These are phyloP conservation scores for Purshia tridentata DNA, from an alignment of 306 rosid genomes.

Conservation along the genomic window DNA sequence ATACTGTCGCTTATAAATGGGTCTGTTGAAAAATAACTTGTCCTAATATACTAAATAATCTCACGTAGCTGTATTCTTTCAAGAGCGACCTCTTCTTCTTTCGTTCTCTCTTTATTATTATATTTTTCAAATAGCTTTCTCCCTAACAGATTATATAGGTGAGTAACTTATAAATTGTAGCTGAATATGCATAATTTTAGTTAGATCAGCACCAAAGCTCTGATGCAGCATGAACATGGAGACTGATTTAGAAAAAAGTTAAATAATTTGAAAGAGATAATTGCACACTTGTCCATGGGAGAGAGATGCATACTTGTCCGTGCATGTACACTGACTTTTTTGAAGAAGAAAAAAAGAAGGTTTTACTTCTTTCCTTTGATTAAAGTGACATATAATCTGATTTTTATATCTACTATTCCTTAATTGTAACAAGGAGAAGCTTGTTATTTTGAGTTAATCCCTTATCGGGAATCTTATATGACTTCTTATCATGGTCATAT, in stretches of 20 bases:
- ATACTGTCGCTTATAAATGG: too few relatives aligned
- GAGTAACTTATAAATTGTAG: not conserved
- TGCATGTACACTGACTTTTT: too few relatives aligned
- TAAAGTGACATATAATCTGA: too few relatives aligned
- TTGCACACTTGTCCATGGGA: too few relatives aligned
- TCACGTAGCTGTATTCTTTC: not conserved
- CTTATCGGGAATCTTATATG: not conserved
- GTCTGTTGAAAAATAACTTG: not conserved
- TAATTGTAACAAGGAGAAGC: not conserved
- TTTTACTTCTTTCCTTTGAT: too few relatives aligned
- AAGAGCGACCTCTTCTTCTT: not conserved
- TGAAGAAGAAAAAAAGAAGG: too few relatives aligned
- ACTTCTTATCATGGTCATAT: conserved; percentile 8
- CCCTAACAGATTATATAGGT: not conserved
- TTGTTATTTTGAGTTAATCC: not conserved
- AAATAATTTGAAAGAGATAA: not conserved
- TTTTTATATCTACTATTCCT: not conserved
- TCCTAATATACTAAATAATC: not conserved
- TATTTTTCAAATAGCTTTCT: too few relatives aligned
- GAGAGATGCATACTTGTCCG: too few relatives aligned
- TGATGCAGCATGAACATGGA: not conserved
- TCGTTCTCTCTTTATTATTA: not conserved
- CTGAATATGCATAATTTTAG: not conserved
- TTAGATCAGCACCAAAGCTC: not conserved
- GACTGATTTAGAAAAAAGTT: not conserved